These are phyloP conservation scores for Prunus yedoensis DNA, from an alignment of 331 rosid species.

Conservation along the genomic window DNA sequence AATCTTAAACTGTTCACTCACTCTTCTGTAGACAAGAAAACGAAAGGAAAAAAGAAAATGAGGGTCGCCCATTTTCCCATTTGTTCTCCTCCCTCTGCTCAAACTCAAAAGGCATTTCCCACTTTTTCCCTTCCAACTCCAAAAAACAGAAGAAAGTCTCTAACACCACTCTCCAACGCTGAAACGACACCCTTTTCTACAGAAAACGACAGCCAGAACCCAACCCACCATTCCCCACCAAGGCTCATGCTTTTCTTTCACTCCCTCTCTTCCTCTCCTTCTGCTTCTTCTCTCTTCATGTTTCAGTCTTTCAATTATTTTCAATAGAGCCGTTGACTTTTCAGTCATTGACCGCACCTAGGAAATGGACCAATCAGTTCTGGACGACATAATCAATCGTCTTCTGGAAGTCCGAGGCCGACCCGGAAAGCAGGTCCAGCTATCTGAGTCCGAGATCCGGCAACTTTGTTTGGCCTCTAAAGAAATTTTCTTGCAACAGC, in stretches of 20 bases:
- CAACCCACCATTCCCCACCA: neutral
- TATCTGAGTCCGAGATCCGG: slow-evolving; percentile 92
- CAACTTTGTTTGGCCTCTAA: slow-evolving; percentile 70
- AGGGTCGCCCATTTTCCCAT: neutral
- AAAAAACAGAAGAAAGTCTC: neutral
- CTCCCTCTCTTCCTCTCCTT: neutral
- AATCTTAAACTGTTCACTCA: neutral
- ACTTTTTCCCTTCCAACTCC: too few relatives aligned
- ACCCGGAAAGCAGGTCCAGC: slow-evolving; percentile 90
- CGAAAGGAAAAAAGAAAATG: neutral
- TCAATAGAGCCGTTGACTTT: slow-evolving; percentile 49
- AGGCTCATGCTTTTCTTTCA: slow-evolving; percentile 35
- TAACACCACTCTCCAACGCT: slow-evolving; percentile 6
- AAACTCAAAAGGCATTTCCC: too few relatives aligned
- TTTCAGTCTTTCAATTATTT: slow-evolving; percentile 21
- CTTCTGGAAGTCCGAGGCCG: slow-evolving; percentile 82
- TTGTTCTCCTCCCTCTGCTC: too few relatives aligned
- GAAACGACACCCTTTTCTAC: slow-evolving; percentile 29
- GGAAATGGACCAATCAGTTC: slow-evolving; percentile 68
- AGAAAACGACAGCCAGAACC: slow-evolving; percentile 39
- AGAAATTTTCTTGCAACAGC: slow-evolving; percentile 83
- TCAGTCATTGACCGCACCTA: neutral
- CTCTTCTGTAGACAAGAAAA: neutral
- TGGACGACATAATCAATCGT: slow-evolving; percentile 82
- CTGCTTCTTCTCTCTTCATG: slow-evolving; percentile 9